A percentile compares a stretch with the other conserved stretches of the same genome.
These are phyloP conservation scores for Talaromyces sp. DNA, from an alignment of 2,329 filamentous ascomycete genomes.

Conservation along the genomic window DNA sequence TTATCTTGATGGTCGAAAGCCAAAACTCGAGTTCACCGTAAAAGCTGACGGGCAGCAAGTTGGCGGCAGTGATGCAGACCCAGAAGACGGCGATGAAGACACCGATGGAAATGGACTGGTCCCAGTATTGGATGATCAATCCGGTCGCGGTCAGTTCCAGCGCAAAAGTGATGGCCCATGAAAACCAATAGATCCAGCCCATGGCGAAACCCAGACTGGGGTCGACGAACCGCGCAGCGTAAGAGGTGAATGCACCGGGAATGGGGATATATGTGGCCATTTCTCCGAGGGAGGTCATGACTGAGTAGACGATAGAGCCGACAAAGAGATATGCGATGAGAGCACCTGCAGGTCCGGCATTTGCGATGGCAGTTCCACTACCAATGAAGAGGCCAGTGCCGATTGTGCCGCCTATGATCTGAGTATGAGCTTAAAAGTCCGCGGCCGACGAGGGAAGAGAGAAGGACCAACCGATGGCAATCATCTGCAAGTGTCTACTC, in stretches of 20 bases:
- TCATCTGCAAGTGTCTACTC: constrained; percentile 92
- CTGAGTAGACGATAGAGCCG: constrained; percentile 68
- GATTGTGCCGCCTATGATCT: constrained; percentile 57
- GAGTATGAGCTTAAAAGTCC: background rate
- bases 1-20: constrained; percentile 51
- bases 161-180: constrained; percentile 38
- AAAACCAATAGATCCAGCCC: constrained; percentile 83
- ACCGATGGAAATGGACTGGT: constrained; percentile 40
- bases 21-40: constrained; percentile 56
- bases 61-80: constrained; percentile 53
- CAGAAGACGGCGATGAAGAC: constrained; percentile 57
- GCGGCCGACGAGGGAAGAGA: background rate
- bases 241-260: constrained; percentile 70
- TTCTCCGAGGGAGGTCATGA: constrained; percentile 65
- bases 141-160: constrained; percentile 61
- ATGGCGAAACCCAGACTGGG: constrained; percentile 70
- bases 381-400: constrained; percentile 71
- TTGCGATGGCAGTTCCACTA: constrained; percentile 59
- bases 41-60: constrained; percentile 47
- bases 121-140: constrained; percentile 63
- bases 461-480: constrained; percentile 81
- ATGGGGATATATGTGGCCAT: constrained; percentile 77
- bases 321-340: constrained; percentile 67
- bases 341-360: constrained; percentile 62
- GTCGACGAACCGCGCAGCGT: constrained; percentile 71